Base-by-base conservation (phyloP, 2,329 filamentous ascomycete species). In the Aspergillus fijiensis region DNA sequence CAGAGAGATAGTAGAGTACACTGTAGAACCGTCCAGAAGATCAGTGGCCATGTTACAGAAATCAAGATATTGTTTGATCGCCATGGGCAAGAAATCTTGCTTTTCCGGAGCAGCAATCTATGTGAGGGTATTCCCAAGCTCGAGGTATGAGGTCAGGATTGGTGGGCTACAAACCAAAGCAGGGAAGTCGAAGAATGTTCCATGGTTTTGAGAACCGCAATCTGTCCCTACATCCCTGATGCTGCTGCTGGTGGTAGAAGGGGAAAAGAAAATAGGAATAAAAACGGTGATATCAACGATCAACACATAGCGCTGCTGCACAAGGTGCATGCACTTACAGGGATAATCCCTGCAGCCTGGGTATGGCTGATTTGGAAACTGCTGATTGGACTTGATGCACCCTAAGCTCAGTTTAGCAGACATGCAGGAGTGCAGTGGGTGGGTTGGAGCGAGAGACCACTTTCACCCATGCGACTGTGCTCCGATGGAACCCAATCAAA, bases 261-360 rank as follows among this genome's bases (percentile, higher is more conserved):
- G 42, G 27, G 14, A 55, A 48, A 47, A 39, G 51, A 16, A 19
- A 47, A 31, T 27, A 48, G 51, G 39, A 27, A 45, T 19, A n/a
- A 16, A 29, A 59, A 39, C 27, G 50, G 55, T 63, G 61, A 61
- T 61, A 65, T 62, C 58, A 63, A 57, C 51, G 57, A 62, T 60
- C 60, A 58, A 49, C 61, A 60, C 14, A 51, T 33, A 57, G 33
- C 59, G 14, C 14, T 16, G 16, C 39, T 45, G 39, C 39, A 45
- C 49, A 58, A 56, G 42, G 47, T 48, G 52, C 60, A 62, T 62
- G 51, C 55, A 53, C 51, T 48, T 60, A 56, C 64, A 51, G 58
- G 59, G 62, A 57, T 59, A 39, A 63, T 62, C 65, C 64, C 62
- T 67, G 55, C 59, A 45, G 16, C 39, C 39, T 56, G 48, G 29